Evolutionary conservation across 495 filamentous ascomycete genomes (phyloP).

Genomic region (Aspergillus panamensis): DNA sequence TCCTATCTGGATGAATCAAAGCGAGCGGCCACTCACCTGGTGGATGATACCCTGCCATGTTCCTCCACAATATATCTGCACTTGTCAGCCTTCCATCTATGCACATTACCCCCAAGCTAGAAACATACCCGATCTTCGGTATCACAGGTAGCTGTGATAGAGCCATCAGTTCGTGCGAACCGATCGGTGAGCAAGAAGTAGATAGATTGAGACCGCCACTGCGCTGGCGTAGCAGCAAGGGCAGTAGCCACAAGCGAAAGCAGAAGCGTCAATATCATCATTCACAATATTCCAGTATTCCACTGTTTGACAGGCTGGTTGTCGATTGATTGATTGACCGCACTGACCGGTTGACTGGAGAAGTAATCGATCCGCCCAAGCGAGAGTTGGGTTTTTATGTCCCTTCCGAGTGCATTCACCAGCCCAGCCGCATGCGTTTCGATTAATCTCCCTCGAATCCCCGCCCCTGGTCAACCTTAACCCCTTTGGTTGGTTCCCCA

Average conservation of each 20-base stretch:
- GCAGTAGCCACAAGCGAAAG: slow-evolving; percentile 24
- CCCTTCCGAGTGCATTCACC: background rate
- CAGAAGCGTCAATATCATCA: slow-evolving; percentile 15
- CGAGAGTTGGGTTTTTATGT: slow-evolving; percentile 2
- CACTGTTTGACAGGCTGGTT: background rate
- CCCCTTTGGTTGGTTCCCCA: background rate
- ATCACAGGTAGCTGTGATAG: slow-evolving; percentile 54
- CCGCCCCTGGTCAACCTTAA: slow-evolving; percentile 19
- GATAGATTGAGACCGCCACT: slow-evolving; percentile 64
- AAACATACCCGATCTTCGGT: slow-evolving; percentile 33
- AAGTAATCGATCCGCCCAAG: background rate
- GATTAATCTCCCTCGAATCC: slow-evolving; percentile 23
- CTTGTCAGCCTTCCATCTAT: background rate
- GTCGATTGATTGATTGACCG: too few relatives aligned
- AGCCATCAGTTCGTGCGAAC: slow-evolving; percentile 64
- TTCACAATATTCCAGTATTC: background rate
- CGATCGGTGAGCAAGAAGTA: slow-evolving; percentile 77
- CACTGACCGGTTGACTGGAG: background rate
- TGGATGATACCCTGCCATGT: slow-evolving; percentile 69
- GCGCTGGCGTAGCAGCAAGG: slow-evolving; percentile 41
- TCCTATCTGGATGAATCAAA: slow-evolving; percentile 7
- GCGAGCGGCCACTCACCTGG: slow-evolving; percentile 30
- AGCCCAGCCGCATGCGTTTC: background rate
- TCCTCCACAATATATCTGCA: slow-evolving; percentile 49
- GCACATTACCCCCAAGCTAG: background rate